Conservation (phyloP, 108 stramenopile species). For the Pseudonitzschia multiseries region DNA sequence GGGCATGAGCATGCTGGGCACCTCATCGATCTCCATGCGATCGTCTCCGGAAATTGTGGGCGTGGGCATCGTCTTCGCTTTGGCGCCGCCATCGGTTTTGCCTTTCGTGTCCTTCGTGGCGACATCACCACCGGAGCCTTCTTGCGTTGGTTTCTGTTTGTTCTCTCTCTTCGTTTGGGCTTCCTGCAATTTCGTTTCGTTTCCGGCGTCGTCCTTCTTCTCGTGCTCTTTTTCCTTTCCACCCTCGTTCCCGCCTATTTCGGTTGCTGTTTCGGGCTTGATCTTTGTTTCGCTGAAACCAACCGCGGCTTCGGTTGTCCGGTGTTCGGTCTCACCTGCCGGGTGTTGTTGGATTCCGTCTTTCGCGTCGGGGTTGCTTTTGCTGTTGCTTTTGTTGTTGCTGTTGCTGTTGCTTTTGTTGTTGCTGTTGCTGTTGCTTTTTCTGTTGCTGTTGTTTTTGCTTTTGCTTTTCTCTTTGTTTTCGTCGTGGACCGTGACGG, state of each 20-base stretch:
- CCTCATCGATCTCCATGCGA: slow-evolving; percentile 8
- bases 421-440: too few relatives aligned
- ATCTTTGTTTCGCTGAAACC: too few relatives aligned
- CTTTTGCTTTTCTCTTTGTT: too few relatives aligned
- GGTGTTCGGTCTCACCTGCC: too few relatives aligned
- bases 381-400: too few relatives aligned
- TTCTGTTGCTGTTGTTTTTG: too few relatives aligned
- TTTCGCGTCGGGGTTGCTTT: too few relatives aligned
- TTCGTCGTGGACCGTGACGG: not conserved
- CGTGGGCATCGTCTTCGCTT: not conserved
- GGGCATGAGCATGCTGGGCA: not conserved
- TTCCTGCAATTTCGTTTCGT: not conserved
- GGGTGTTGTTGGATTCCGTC: too few relatives aligned
- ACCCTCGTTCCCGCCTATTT: not conserved
- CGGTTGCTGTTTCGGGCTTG: not conserved
- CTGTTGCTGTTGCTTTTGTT: too few relatives aligned
- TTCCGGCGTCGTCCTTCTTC: not conserved
- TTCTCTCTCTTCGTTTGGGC: not conserved
- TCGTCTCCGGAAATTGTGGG: not conserved
- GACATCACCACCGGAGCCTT: not conserved
- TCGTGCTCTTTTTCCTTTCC: not conserved
- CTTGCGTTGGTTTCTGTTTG: not conserved
- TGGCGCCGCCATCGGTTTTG: not conserved
- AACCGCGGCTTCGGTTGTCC: too few relatives aligned
- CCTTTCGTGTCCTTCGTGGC: not conserved